These are phyloP conservation scores for Fusarium equiseti DNA, from an alignment of 2,329 filamentous ascomycete species.

Conservation along the genomic window DNA sequence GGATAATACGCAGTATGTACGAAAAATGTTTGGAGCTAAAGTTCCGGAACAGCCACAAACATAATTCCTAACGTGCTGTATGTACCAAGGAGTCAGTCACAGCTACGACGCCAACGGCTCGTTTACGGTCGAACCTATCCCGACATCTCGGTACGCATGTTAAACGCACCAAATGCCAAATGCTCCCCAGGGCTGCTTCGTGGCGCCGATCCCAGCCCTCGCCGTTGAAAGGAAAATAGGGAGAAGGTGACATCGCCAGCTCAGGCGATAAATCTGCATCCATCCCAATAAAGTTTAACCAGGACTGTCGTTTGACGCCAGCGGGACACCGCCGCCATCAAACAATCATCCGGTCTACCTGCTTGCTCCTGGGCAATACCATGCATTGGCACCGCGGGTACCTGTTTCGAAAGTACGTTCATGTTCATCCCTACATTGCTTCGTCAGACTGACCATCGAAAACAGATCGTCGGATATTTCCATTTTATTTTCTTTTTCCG, in stretches of 20 bases:
- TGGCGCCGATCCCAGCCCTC: slow-evolving; percentile 21
- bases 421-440: background rate
- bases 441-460: background rate
- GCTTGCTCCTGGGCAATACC: background rate
- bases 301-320: slow-evolving; percentile 33
- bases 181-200: slow-evolving; percentile 22
- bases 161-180: slow-evolving; percentile 1
- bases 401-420: background rate
- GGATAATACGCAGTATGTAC: background rate
- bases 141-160: slow-evolving; percentile 9
- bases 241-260: slow-evolving; percentile 32
- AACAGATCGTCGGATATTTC: slow-evolving; percentile 3
- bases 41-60: background rate
- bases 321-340: slow-evolving; percentile 32
- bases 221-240: slow-evolving; percentile 31
- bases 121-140: slow-evolving; percentile 5
- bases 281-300: slow-evolving; percentile 39
- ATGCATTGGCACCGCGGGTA: background rate
- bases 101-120: slow-evolving; percentile 13
- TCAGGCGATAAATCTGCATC: slow-evolving; percentile 35
- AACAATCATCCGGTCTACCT: slow-evolving; percentile 6
- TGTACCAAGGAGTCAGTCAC: background rate
- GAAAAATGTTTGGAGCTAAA: slow-evolving; percentile 4
- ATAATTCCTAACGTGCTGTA: background rate
- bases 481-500: slow-evolving; percentile 6